Conservation (phyloP, 2,329 filamentous ascomycete genomes). For the Chalaropsis thielavioides region DNA sequence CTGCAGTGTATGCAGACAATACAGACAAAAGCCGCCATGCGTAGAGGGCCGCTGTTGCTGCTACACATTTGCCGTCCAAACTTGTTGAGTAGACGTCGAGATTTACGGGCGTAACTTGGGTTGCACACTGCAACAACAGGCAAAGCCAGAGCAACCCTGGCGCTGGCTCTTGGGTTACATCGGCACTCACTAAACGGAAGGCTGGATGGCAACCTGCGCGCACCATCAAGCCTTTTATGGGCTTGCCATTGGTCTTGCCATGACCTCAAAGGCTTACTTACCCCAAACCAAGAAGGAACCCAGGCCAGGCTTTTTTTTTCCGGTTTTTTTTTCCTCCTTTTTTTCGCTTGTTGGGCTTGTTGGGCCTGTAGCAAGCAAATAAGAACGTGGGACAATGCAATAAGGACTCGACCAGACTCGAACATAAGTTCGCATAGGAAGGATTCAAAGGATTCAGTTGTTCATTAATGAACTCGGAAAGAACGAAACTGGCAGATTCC, state of each 20-base stretch:
- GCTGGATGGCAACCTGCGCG: background rate
- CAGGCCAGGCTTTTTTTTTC: too few relatives aligned
- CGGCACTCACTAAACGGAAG: background rate
- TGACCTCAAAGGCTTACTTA: background rate
- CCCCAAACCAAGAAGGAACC: too few relatives aligned
- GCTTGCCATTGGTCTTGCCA: background rate
- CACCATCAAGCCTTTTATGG: background rate
- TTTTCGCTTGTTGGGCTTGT: too few relatives aligned
- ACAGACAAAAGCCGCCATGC: too few relatives aligned
- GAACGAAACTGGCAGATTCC: constrained; percentile 1
- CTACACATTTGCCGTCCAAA: background rate
- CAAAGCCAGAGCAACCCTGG: background rate
- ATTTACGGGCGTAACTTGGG: background rate
- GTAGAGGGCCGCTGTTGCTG: too few relatives aligned
- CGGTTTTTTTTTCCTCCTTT: too few relatives aligned
- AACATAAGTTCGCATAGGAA: constrained; percentile 3
- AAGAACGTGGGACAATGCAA: background rate
- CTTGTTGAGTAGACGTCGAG: background rate
- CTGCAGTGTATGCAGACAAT: background rate
- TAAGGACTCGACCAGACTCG: background rate
- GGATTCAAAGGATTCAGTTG: background rate
- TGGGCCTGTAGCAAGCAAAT: background rate
- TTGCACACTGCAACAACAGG: background rate
- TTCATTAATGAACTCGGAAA: background rate
- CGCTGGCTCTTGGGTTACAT: background rate